A percentile compares a stretch with the other conserved stretches of the same genome.
Conservation (phyloP, 495 filamentous ascomycete species). For the Wilcoxina mikolae region DNA sequence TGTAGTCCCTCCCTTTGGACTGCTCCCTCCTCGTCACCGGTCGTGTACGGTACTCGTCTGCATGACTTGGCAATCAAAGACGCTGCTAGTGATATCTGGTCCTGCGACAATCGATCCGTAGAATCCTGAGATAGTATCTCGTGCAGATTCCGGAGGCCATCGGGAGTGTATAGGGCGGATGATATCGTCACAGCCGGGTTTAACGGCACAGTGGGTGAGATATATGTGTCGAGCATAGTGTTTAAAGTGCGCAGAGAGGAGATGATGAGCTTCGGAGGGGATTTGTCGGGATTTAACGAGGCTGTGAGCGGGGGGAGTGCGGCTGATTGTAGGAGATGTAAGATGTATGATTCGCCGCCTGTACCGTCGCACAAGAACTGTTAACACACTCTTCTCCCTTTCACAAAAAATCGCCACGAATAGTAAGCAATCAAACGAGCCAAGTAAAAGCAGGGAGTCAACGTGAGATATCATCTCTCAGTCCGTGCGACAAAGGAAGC, state of each 20-base stretch:
- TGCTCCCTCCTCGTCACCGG: constrained; percentile 29
- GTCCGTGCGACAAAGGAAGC: background rate
- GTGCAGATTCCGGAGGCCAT: constrained; percentile 32
- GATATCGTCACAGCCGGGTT: constrained; percentile 17
- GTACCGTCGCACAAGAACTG: constrained; percentile 5
- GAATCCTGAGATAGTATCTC: constrained; percentile 50
- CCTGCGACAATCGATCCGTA: constrained; percentile 36
- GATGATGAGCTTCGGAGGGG: constrained; percentile 49
- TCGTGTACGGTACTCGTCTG: constrained; percentile 10
- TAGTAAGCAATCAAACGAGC: background rate
- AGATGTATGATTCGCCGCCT: constrained; percentile 72
- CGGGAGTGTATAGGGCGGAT: constrained; percentile 18
- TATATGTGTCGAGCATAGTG: constrained; percentile 49
- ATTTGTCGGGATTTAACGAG: constrained; percentile 48
- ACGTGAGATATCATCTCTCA: background rate
- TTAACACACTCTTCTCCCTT: background rate
- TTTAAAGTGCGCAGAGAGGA: constrained; percentile 61
- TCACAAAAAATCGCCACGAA: background rate
- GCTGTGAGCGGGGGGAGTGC: constrained; percentile 52
- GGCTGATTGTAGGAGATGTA: constrained; percentile 51
- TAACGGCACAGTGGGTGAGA: constrained; percentile 32
- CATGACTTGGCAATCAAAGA: constrained; percentile 47
- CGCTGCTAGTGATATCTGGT: constrained; percentile 53
- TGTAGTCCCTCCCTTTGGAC: constrained; percentile 50
- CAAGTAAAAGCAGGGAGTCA: background rate